phyloP scores from a whole-genome alignment of 352 stramenopile genomes.

The Phytophthora pini region DNA sequence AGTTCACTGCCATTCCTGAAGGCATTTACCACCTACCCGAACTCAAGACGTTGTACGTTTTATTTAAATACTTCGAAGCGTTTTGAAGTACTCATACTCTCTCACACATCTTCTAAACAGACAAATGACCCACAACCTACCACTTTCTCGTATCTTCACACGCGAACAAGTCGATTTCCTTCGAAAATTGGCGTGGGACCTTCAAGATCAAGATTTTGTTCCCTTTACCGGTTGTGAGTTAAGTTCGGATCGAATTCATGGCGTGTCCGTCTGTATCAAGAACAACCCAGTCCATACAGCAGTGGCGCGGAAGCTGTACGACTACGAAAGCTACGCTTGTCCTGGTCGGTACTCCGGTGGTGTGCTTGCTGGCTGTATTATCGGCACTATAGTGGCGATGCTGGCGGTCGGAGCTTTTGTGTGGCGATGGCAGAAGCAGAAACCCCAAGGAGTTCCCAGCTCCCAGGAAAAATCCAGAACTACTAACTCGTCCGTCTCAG shows the following conservation, averaged over 20 bases:
- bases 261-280: constrained; percentile 13
- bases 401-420: constrained; percentile 4
- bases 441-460: background rate
- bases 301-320: constrained; percentile 14
- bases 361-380: constrained; percentile 17
- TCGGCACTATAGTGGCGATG: constrained; percentile 17
- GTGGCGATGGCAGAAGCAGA: constrained; percentile 15
- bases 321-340: constrained; percentile 9
- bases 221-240: background rate
- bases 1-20: constrained; percentile 13
- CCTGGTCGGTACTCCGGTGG: constrained; percentile 15
- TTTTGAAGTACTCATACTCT: background rate
- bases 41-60: constrained; percentile 14
- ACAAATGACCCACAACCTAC: constrained; percentile 7
- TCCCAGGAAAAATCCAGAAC: too few species aligned
- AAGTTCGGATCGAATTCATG: constrained; percentile 12
- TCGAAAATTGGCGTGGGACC: constrained; percentile 13
- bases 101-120: background rate
- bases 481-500: constrained; percentile 12
- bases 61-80: background rate
- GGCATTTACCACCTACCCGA: constrained; percentile 1
- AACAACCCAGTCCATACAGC: background rate
- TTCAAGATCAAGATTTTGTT: constrained; percentile 18
- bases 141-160: constrained; percentile 16
- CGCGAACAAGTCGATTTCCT: constrained; percentile 16